Evolutionary conservation across 2,329 filamentous ascomycete genomes (phyloP), one percentile per base, ranked within the genome.

Genomic region (Simplicillium aogashimaense): DNA sequence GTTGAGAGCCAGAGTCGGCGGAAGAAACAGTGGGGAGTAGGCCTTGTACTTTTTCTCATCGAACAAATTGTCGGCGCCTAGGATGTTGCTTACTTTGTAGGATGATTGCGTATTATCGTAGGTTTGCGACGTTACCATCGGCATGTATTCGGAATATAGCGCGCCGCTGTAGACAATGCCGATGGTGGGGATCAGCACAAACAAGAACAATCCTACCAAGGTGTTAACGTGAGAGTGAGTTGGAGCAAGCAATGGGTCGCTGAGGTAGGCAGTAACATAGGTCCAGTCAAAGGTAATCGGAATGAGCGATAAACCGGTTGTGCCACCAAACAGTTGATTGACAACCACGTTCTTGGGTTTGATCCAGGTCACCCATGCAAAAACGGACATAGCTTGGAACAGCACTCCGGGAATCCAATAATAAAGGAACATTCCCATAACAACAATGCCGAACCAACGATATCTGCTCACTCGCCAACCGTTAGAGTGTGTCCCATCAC

Each of bases 331-430:
- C 7, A 76, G 51, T 52, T 76, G 71, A 49, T 76, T 77, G 35
- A 77, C 51, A 7, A 74, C 49, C 2, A 69, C 60, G 41, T 67
- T 73, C 35, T 75, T 58, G 3, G 74, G 74, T 29, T 64, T 66
- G 45, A 76, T 75, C 55, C 57, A 78, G 6, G 71, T 74, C 6
- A 68, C 59, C 48, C 73, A 78, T 4, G 71, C 71, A 50, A 78
- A 78, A 36, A 72, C 65, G 9, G 65, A 68, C 6, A 76, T 56
- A 2, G 62, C 67, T 37, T 65, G 69, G 49, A 64, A 71, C 2
- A 75, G 53, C 17, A 71, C 59, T 10, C 63, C 71, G 0, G 70
- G 72, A 29, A 76, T 64, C 60, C 68, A 76, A 49, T 76, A 76
- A 57, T 72, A 74, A 36, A 55, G 48, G 44, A 71, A 71, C 45